Conservation (phyloP, 768 basidiomycete genomes). For the Termitomyces sp. region DNA sequence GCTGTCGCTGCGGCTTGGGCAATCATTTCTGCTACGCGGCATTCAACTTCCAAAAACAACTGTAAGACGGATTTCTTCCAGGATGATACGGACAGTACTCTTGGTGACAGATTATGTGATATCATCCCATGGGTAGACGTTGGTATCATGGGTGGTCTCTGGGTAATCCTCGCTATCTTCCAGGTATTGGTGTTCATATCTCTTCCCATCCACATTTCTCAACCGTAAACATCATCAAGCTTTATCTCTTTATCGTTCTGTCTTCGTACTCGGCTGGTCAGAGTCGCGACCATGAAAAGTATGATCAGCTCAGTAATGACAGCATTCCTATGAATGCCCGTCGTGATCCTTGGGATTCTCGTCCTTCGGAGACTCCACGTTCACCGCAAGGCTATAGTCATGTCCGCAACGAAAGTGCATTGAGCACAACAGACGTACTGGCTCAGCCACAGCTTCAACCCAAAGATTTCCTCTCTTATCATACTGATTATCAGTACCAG, state of each 20-base stretch:
- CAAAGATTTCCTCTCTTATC: slow-evolving; percentile 32
- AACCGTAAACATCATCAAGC: slow-evolving; percentile 27
- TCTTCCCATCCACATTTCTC: background rate
- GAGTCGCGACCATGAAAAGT: slow-evolving; percentile 75
- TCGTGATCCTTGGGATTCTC: slow-evolving; percentile 65
- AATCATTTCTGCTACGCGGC: slow-evolving; percentile 71
- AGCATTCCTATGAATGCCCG: slow-evolving; percentile 59
- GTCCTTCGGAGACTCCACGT: slow-evolving; percentile 38
- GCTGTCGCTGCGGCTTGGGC: slow-evolving; percentile 77
- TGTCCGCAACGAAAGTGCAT: slow-evolving; percentile 45
- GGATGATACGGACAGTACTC: slow-evolving; percentile 28
- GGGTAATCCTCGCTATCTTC: slow-evolving; percentile 71
- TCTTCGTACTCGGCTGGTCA: slow-evolving; percentile 67
- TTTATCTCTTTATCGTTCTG: slow-evolving; percentile 37
- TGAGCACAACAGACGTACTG: slow-evolving; percentile 51
- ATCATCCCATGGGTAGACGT: slow-evolving; percentile 92
- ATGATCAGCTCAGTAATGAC: slow-evolving; percentile 68
- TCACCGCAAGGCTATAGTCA: slow-evolving; percentile 38
- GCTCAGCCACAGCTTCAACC: slow-evolving; percentile 42
- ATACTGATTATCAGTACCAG: slow-evolving; percentile 19
- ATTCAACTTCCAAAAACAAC: slow-evolving; percentile 58
- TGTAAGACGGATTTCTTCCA: slow-evolving; percentile 62
- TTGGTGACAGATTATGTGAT: slow-evolving; percentile 74
- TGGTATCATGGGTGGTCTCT: slow-evolving; percentile 86
- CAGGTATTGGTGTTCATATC: slow-evolving; percentile 41